Evolutionary conservation across 345 rosid genomes (phyloP).

Genomic region (Acer saccharum): DNA sequence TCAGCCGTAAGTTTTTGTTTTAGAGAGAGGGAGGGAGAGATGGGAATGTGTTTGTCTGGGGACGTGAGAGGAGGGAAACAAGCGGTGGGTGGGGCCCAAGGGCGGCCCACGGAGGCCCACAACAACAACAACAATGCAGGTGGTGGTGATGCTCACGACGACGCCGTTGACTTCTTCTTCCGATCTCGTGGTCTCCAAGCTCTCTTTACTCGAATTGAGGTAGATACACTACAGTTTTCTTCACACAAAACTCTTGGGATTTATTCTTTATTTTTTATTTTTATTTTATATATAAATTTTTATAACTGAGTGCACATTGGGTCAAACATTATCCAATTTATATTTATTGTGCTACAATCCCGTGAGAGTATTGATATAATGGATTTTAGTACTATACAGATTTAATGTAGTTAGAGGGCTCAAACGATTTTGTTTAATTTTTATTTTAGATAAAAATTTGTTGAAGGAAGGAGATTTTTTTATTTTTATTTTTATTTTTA

Average conservation of each 20-base stretch:
- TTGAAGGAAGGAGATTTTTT: no score
- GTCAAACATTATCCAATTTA: background rate
- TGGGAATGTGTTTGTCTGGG: constrained; percentile 61
- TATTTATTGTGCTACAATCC: no score
- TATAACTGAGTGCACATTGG: background rate
- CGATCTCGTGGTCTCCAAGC: constrained; percentile 51
- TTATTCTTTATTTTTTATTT: background rate
- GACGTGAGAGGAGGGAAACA: constrained; percentile 71
- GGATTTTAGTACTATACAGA: no score
- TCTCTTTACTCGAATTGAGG: constrained; percentile 77
- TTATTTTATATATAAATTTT: background rate
- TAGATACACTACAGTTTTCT: constrained; percentile 14
- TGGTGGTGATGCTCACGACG: constrained; percentile 30
- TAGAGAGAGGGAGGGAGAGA: constrained; percentile 25
- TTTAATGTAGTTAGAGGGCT: no score
- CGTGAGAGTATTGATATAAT: no score
- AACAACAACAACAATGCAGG: constrained; percentile 24
- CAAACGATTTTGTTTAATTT: no score
- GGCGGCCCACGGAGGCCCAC: constrained; percentile 22
- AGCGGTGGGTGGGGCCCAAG: constrained; percentile 65
- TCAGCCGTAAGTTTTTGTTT: no score
- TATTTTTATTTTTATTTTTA: no score
- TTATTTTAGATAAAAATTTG: background rate
- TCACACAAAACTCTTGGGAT: background rate
- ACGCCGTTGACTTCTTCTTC: constrained; percentile 73